phyloP scores from a whole-genome alignment of 1,139 yeast genomes.

The Scheffersomyces quercinus region DNA sequence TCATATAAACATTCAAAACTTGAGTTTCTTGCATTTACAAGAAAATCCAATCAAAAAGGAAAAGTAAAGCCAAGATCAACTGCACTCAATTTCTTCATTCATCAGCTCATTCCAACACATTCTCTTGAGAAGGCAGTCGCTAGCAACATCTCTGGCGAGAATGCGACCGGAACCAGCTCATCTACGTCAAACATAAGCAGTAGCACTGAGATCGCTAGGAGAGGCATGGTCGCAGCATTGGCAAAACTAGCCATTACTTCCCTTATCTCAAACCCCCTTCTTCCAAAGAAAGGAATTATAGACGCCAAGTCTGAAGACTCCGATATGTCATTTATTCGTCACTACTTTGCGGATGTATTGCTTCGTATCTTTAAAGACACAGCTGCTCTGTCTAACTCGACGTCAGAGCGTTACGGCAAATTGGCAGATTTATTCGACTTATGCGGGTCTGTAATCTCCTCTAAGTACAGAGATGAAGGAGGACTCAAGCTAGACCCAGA shows the following conservation, averaged over 20 bases:
- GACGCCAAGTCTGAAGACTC: constrained; percentile 59
- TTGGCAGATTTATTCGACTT: constrained; percentile 60
- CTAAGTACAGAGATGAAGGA: constrained; percentile 44
- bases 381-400: constrained; percentile 18
- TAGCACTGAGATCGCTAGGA: constrained; percentile 3
- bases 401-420: constrained; percentile 50
- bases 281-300: constrained; percentile 40
- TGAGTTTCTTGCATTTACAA: constrained; percentile 78
- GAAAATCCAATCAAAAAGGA: constrained; percentile 38
- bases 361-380: constrained; percentile 62
- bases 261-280: constrained; percentile 54
- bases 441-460: constrained; percentile 42
- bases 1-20: constrained; percentile 81
- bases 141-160: constrained; percentile 26
- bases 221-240: constrained; percentile 47
- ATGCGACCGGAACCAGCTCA: constrained; percentile 14
- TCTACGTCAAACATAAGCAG: too few relatives aligned
- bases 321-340: constrained; percentile 71
- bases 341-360: constrained; percentile 71
- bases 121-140: constrained; percentile 36
- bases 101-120: constrained; percentile 67
- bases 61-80: constrained; percentile 65
- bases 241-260: constrained; percentile 59
- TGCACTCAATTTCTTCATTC: constrained; percentile 73
- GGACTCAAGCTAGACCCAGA: constrained; percentile 47